Base-by-base conservation (phyloP, 2,329 filamentous ascomycete species). In the Chalaropsis ovoidea region DNA sequence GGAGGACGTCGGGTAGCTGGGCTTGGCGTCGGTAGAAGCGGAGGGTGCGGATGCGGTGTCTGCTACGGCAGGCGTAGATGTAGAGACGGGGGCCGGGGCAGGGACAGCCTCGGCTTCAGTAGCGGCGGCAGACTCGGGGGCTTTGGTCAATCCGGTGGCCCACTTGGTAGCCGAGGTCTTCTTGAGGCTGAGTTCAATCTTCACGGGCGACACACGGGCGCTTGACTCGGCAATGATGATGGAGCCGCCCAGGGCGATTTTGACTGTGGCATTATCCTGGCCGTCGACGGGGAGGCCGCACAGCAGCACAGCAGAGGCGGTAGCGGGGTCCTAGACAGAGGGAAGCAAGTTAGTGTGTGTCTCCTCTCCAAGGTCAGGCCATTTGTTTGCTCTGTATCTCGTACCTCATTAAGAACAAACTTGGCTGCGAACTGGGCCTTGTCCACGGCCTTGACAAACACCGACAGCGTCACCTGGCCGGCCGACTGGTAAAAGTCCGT, bases 1-100 rank as follows among this genome's bases (percentile, higher is more conserved):
- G 13, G 93, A 94, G 0, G 92, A 96, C 0, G 91, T 93, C 0
- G 94, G 93, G 73, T 97, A 96, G 0, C 80, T 76, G 0, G 87
- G 88, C 17, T 64, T 73, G 15, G 39, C 11, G 17, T n/a, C 42
- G 39, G 49, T 17, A 5, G 49, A n/a, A 7, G 62, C n/a, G 6
- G 65, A n/a, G 8, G 65, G 4, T 13, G 63, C n/a, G 8, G 65
- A 4, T 13, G 63, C n/a, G 13, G 69, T 56, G 11, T 39, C 27
- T 19, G 17, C 8, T 0, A 63, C 35, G 31, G 68, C 39, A n/a
- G 70, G 45, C 3, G 64, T 45, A 1, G 68, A 27, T 6, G 62
- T 13, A 31, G 62, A 15, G 19, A 61, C 64, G 2, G 69, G 19
- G 1, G 66, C n/a, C 2, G 62, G 1, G 17, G 60, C n/a, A 63